phyloP scores from a whole-genome alignment of 441 rosid species.

The Corymbia calophylla region DNA sequence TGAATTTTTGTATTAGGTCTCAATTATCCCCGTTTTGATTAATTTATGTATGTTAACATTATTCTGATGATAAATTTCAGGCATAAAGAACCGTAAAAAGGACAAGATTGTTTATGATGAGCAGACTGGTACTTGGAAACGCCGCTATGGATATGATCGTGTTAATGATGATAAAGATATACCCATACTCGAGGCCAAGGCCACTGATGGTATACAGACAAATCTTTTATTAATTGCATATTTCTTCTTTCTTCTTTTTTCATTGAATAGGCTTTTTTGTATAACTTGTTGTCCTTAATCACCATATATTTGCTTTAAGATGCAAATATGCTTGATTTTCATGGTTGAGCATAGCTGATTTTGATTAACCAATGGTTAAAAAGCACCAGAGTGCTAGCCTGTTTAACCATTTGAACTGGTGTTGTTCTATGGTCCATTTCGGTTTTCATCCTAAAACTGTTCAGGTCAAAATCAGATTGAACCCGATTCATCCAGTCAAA shows the following conservation, averaged over 20 bases:
- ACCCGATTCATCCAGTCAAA: neutral
- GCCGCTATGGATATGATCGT: conserved; percentile 84
- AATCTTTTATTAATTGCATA: neutral
- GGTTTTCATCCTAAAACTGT: neutral
- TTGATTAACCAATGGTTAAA: neutral
- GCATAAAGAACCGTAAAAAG: conserved; percentile 72
- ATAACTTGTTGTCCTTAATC: neutral
- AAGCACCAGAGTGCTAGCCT: neutral
- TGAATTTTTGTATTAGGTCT: neutral
- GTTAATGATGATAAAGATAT: conserved; percentile 84
- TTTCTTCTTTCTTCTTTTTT: neutral
- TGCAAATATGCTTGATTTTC: neutral
- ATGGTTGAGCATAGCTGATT: neutral
- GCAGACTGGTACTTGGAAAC: conserved; percentile 80
- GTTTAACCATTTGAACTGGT: neutral
- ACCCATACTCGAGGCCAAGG: conserved; percentile 86
- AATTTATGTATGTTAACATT: neutral
- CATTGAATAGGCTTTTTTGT: neutral
- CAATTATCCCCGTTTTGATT: neutral
- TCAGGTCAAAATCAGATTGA: neutral
- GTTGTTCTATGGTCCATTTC: neutral
- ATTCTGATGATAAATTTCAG: conserved; percentile 32
- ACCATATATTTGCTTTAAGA: neutral
- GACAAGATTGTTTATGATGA: conserved; percentile 85
- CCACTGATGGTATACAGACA: conserved; percentile 54